Evolutionary conservation across 2,329 filamentous ascomycete genomes (phyloP).

Genomic region (Lecanoromycetidae sp.): DNA sequence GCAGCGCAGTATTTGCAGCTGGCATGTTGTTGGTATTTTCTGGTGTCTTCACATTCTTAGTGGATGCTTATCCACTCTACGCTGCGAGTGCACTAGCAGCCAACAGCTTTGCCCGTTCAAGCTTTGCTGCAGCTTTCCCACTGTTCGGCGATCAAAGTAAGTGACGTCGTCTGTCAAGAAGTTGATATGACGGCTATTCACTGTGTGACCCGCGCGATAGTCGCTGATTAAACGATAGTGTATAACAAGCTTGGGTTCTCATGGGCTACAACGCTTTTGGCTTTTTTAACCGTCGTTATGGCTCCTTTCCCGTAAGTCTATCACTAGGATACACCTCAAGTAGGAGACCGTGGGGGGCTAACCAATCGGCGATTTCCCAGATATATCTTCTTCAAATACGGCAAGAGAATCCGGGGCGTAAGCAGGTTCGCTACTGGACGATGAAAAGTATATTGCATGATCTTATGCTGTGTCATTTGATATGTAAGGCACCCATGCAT

Average conservation of each 20-base stretch:
- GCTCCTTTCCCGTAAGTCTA: slow-evolving; percentile 34
- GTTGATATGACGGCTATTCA: too few species aligned
- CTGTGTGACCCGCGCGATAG: slow-evolving; percentile 6
- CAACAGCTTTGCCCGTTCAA: slow-evolving; percentile 54
- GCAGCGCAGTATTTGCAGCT: slow-evolving; percentile 56
- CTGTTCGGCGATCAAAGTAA: slow-evolving; percentile 54
- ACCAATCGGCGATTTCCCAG: slow-evolving; percentile 21
- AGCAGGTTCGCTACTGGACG: slow-evolving; percentile 21
- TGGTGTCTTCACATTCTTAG: slow-evolving; percentile 79
- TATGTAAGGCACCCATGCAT: background rate
- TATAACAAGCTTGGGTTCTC: slow-evolving; percentile 35
- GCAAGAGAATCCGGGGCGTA: slow-evolving; percentile 30
- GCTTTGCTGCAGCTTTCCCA: slow-evolving; percentile 67
- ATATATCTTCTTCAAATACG: slow-evolving; percentile 34
- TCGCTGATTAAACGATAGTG: slow-evolving; percentile 25
- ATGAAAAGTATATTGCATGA: slow-evolving; percentile 2
- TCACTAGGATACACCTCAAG: background rate
- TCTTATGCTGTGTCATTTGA: background rate
- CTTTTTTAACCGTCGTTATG: slow-evolving; percentile 33
- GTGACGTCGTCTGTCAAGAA: too few species aligned
- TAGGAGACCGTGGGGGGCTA: background rate
- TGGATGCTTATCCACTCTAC: slow-evolving; percentile 43
- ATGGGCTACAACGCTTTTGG: slow-evolving; percentile 35
- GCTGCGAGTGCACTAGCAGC: slow-evolving; percentile 59
- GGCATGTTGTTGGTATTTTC: slow-evolving; percentile 68